Conservation (phyloP, 768 basidiomycete species). For the Russula dissimulans region DNA sequence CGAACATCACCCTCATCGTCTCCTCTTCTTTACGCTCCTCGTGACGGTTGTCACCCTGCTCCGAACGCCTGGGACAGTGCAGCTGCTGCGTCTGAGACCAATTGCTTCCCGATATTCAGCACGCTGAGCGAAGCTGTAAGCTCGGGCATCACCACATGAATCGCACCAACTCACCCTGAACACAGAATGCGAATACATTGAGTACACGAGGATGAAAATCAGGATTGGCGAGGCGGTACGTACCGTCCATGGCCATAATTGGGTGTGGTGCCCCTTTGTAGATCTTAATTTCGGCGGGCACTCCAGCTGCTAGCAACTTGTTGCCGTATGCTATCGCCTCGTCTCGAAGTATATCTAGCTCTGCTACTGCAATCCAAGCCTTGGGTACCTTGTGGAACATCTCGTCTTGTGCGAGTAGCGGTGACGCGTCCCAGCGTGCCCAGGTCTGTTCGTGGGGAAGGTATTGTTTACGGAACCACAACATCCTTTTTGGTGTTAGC, state of each 20-base stretch:
- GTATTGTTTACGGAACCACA: conserved; percentile 67
- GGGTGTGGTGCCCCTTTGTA: conserved; percentile 64
- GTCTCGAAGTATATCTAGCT: conserved; percentile 55
- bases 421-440: conserved; percentile 60
- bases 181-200: not conserved
- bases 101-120: conserved; percentile 28
- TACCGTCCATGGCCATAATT: conserved; percentile 68
- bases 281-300: conserved; percentile 42
- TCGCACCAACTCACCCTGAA: conserved; percentile 20
- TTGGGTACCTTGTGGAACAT: conserved; percentile 42
- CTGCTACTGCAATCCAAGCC: conserved; percentile 56
- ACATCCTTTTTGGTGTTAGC: conserved; percentile 54
- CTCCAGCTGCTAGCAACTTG: conserved; percentile 43
- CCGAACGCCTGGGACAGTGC: conserved; percentile 28
- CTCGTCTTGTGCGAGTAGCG: conserved; percentile 55
- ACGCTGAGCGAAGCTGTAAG: conserved; percentile 20
- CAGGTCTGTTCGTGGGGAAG: conserved; percentile 52
- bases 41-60: not conserved
- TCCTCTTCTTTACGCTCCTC: not conserved
- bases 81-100: conserved; percentile 31
- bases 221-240: conserved; percentile 20
- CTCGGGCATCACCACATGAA: conserved; percentile 1
- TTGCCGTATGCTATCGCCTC: conserved; percentile 59
- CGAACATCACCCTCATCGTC: not conserved
- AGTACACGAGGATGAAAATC: not conserved